Base-by-base conservation (phyloP, 2,329 filamentous ascomycete genomes). In the Pseudogymnoascus verrucosus region DNA sequence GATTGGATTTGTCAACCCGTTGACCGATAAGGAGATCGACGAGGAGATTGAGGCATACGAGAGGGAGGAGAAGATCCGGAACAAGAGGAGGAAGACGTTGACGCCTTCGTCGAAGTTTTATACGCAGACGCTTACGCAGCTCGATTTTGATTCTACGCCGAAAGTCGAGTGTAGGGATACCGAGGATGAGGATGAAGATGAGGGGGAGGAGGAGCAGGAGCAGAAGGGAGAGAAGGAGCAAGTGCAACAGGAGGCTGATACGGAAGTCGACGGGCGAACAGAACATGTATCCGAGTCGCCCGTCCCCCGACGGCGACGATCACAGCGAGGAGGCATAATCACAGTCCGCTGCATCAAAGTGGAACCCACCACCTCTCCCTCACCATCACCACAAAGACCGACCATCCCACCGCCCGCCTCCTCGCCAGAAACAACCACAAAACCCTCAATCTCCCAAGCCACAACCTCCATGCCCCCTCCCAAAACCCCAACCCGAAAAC, bases 101-200 rank as follows among this genome's bases (percentile, higher is more conserved):
- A 59, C 31, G 21, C 36, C 28, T 16, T 34, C 36, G 40, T 51
- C 36, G 11, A 54, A 34, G 61, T 34, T 51, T 26, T 96, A 69
- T 96, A 96, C 72, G 83, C 83, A 42, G 76, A 80, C 0, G 75
- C 82, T 19, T 97, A 93, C 76, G 74, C 19, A 77, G 78, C 2
- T 93, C 89, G 0, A 78, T 79, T 42, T 39, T 26, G 36, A 61
- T 26, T 26, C 59, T 26, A 61, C 28, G 8, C 28, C 51, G 34
- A 51, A 44, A 21, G 12, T 21, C 3, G 26, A 47, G 23, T 34
- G 36, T n/a, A 51, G n/a, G 21, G 39, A 47, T 47, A 23, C 61
- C 5, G 61, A 62, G 12, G 61, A 59, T 28, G 60, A 62, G 16
- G 36, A 62, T 19, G 40, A 62, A 10, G 51, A 57, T 12, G 51